A percentile compares a stretch with the other conserved stretches of the same genome.
These are phyloP conservation scores for Hypoxylon sp. DNA, from an alignment of 2,329 filamentous ascomycete genomes.

Conservation along the genomic window DNA sequence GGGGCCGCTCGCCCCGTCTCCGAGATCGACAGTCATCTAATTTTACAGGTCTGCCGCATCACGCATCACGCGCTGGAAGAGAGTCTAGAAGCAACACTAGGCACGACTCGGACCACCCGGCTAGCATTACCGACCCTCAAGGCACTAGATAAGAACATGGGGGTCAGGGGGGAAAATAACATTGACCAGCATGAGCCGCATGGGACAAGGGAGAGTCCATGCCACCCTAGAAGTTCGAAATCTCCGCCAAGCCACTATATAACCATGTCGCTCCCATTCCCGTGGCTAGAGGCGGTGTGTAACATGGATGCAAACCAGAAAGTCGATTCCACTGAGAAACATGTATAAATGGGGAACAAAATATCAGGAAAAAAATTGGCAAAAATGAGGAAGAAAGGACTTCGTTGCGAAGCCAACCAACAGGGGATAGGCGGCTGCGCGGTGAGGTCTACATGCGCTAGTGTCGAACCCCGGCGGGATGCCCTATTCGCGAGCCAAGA, in stretches of 20 bases:
- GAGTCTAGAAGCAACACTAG: slow-evolving; percentile 43
- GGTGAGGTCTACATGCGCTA: slow-evolving; percentile 16
- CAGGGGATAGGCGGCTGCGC: slow-evolving; percentile 27
- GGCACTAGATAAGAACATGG: slow-evolving; percentile 39
- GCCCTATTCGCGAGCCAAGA: slow-evolving; percentile 41
- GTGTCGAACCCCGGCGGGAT: slow-evolving; percentile 17
- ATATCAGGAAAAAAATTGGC: slow-evolving; percentile 6
- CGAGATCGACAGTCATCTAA: slow-evolving; percentile 41
- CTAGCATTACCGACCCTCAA: slow-evolving; percentile 37
- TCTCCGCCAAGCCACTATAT: slow-evolving; percentile 33
- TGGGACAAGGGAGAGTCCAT: slow-evolving; percentile 31
- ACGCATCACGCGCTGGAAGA: slow-evolving; percentile 33
- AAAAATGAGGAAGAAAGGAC: slow-evolving; percentile 2
- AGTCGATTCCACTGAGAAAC: slow-evolving; percentile 11
- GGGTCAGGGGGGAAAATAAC: slow-evolving; percentile 29
- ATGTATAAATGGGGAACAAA: slow-evolving; percentile 22
- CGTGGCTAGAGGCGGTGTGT: slow-evolving; percentile 34
- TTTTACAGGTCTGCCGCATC: slow-evolving; percentile 35
- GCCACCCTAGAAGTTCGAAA: slow-evolving; percentile 32
- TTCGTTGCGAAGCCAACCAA: slow-evolving; percentile 9
- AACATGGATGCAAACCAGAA: slow-evolving; percentile 26
- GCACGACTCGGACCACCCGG: slow-evolving; percentile 38
- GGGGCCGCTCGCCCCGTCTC: slow-evolving; percentile 21
- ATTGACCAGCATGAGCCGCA: slow-evolving; percentile 40
- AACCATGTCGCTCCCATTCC: slow-evolving; percentile 24